phyloP scores from a whole-genome alignment of 1,139 yeast species.

The Candida dubliniensis region DNA sequence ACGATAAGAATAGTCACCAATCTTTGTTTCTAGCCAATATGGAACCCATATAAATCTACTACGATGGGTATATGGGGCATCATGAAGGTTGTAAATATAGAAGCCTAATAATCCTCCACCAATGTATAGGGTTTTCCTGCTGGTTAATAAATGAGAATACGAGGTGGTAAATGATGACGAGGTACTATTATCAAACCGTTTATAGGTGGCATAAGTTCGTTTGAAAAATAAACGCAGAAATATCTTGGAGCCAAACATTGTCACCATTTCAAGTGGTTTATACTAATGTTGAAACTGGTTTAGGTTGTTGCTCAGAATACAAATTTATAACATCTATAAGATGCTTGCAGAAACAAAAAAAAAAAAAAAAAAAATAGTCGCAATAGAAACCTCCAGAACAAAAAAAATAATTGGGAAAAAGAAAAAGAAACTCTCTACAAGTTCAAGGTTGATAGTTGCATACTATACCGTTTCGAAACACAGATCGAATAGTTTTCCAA shows the following conservation, averaged over 20 bases:
- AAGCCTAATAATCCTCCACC: slow-evolving; percentile 35
- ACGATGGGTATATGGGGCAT: slow-evolving; percentile 82
- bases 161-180: slow-evolving; percentile 8
- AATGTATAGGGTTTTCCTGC: slow-evolving; percentile 21
- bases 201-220: slow-evolving; percentile 21
- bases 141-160: slow-evolving; percentile 16
- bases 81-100: slow-evolving; percentile 65
- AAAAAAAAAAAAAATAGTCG: too few species aligned
- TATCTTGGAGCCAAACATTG: slow-evolving; percentile 3
- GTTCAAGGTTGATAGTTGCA: too few species aligned
- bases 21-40: slow-evolving; percentile 57
- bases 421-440: too few species aligned
- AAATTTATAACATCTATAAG: too few species aligned
- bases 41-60: slow-evolving; percentile 74
- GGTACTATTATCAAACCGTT: slow-evolving; percentile 20
- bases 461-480: too few species aligned
- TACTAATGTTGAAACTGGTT: background rate
- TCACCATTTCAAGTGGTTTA: background rate
- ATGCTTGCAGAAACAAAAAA: too few species aligned
- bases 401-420: too few species aligned
- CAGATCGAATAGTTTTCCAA: too few species aligned
- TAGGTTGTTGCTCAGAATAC: background rate
- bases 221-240: slow-evolving; percentile 1
- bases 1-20: slow-evolving; percentile 71
- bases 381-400: too few species aligned